These are phyloP conservation scores for Micractinium conductrix DNA, from an alignment of 139 green algal genomes.

Conservation along the genomic window DNA sequence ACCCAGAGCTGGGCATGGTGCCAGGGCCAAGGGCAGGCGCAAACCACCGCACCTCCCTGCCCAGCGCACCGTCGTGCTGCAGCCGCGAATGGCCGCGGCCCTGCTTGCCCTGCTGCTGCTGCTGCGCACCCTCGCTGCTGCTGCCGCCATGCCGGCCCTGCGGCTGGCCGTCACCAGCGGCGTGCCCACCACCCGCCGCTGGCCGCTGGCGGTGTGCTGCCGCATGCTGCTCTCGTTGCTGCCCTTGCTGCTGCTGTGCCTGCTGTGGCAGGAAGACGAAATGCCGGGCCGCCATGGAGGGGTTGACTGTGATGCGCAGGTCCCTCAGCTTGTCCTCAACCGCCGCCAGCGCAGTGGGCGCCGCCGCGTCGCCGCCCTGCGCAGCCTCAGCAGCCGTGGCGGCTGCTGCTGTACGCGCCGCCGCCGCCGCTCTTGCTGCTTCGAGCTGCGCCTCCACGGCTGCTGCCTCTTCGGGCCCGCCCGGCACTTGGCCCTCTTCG, in stretches of 20 bases:
- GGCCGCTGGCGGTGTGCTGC: background rate
- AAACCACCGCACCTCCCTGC: too few relatives aligned
- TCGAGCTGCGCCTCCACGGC: background rate
- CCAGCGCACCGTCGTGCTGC: conserved; percentile 43
- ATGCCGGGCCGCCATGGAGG: conserved; percentile 19
- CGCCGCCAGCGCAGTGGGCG: background rate
- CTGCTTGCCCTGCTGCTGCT: background rate
- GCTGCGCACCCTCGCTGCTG: too few relatives aligned
- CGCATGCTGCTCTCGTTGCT: background rate
- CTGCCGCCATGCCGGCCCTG: background rate
- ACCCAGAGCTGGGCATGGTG: too few relatives aligned
- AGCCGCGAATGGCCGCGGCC: background rate
- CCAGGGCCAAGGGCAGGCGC: too few relatives aligned
- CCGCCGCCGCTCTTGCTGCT: background rate
- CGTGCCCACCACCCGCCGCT: background rate
- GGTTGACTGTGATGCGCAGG: conserved; percentile 43
- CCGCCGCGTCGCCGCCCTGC: conserved; percentile 44
- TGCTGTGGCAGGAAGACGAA: conserved; percentile 32
- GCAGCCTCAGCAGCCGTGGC: conserved; percentile 4
- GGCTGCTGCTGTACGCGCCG: background rate
- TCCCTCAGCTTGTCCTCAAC: background rate
- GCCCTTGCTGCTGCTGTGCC: conserved; percentile 1
- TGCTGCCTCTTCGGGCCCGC: background rate
- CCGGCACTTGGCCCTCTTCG: background rate
- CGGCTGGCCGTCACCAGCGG: background rate